These are phyloP conservation scores for Penicillium italicum DNA, from an alignment of 2,329 filamentous ascomycete species.

Conservation along the genomic window DNA sequence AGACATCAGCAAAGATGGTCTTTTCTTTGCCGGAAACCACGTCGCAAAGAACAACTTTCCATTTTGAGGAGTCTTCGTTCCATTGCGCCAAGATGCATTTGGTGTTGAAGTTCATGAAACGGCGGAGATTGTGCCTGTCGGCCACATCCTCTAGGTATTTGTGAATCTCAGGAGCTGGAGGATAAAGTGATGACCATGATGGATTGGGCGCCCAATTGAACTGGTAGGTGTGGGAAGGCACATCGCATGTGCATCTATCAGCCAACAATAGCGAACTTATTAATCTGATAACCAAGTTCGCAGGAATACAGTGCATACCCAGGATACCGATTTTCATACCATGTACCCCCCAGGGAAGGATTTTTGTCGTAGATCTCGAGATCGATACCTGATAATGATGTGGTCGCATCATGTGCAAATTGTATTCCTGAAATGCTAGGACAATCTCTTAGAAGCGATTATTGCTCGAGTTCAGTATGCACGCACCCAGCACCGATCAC, in stretches of 20 bases:
- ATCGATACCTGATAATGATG: not conserved
- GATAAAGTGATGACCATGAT: slow-evolving; percentile 6
- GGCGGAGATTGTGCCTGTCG: slow-evolving; percentile 9
- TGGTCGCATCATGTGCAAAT: slow-evolving; percentile 6
- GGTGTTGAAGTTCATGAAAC: slow-evolving; percentile 6
- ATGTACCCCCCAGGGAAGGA: slow-evolving; percentile 30
- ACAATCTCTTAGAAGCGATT: not conserved
- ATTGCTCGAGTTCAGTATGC: not conserved
- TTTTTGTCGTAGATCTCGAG: slow-evolving; percentile 20
- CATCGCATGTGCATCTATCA: slow-evolving; percentile 31
- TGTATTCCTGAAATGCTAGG: slow-evolving; percentile 9
- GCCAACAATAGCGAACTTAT: not conserved
- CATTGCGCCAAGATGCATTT: slow-evolving; percentile 4
- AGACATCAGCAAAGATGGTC: slow-evolving; percentile 3
- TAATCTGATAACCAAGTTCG: not conserved
- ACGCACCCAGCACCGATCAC: slow-evolving; percentile 10
- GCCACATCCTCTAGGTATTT: slow-evolving; percentile 6
- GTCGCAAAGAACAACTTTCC: slow-evolving; percentile 1
- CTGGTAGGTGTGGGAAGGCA: slow-evolving; percentile 31
- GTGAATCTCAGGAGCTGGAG: slow-evolving; percentile 6
- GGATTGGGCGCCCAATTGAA: slow-evolving; percentile 26
- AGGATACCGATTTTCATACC: slow-evolving; percentile 31
- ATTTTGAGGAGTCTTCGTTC: slow-evolving; percentile 1
- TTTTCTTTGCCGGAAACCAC: not conserved
- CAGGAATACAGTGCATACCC: slow-evolving; percentile 8